Conservation (phyloP, 23 red algal species). For the Gracilariopsis chorda region DNA sequence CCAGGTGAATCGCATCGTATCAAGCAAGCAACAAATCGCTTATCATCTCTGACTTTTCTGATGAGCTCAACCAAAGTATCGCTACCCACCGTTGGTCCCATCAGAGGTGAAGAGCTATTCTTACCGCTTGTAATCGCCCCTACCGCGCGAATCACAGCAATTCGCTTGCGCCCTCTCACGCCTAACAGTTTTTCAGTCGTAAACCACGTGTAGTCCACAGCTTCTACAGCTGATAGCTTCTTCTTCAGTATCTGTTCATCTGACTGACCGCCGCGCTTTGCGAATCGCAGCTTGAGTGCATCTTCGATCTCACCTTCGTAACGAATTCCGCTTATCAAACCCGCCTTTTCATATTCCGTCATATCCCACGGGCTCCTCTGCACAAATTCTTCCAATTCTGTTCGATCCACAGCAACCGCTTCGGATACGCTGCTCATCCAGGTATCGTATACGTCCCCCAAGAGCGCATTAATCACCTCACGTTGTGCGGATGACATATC, state of each 20-base stretch:
- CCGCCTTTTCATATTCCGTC: conserved; percentile 71
- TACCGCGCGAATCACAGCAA: conserved; percentile 86
- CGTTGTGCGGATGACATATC: conserved; percentile 85
- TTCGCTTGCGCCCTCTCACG: conserved; percentile 41
- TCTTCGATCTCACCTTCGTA: conserved; percentile 89
- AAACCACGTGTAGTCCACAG: conserved; percentile 44
- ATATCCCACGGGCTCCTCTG: conserved; percentile 70
- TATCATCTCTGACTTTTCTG: conserved; percentile 64
- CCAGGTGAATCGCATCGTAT: conserved; percentile 94
- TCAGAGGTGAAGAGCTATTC: conserved; percentile 58
- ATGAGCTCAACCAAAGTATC: conserved; percentile 81
- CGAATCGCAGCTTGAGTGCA: conserved; percentile 69
- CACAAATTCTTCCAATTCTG: conserved; percentile 55
- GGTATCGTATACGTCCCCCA: conserved; percentile 63
- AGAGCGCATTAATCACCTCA: conserved; percentile 75
- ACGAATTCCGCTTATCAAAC: conserved; percentile 62
- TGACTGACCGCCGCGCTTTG: neutral
- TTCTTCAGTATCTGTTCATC: conserved; percentile 53
- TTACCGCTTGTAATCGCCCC: conserved; percentile 89
- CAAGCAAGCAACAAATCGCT: conserved; percentile 68
- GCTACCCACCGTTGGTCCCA: conserved; percentile 70
- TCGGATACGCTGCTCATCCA: conserved; percentile 59
- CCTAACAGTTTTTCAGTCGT: conserved; percentile 53
- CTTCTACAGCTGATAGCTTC: conserved; percentile 38
- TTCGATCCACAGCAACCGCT: neutral